phyloP scores from a whole-genome alignment of 192 early-diverging fungal species.

The Backusella parvicylindrica region DNA sequence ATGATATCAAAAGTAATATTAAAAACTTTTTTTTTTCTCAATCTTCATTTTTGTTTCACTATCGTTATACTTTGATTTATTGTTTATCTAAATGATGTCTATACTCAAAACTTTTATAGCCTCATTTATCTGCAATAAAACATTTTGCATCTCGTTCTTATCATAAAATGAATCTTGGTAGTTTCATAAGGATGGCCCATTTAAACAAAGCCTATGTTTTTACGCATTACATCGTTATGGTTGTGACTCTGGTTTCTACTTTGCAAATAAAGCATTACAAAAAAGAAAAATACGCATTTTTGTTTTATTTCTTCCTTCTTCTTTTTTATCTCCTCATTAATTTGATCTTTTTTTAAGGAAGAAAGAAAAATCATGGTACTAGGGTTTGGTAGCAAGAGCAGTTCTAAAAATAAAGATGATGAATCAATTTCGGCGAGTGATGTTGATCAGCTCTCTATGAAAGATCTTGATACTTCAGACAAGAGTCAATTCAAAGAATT shows the following conservation, averaged over 20 bases:
- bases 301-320: not conserved
- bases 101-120: too few species aligned
- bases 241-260: not conserved
- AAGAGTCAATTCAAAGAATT: conserved; percentile 46
- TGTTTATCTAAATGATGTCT: too few species aligned
- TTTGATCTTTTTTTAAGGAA: not conserved
- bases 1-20: too few species aligned
- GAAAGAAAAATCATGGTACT: not conserved
- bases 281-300: not conserved
- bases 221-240: not conserved
- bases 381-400: not conserved
- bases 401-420: conserved; percentile 1
- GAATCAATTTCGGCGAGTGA: conserved; percentile 18
- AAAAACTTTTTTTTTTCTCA: too few species aligned
- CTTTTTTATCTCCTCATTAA: not conserved
- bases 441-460: conserved; percentile 29
- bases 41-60: too few species aligned
- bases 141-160: not conserved
- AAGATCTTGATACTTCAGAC: conserved; percentile 22
- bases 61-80: too few species aligned
- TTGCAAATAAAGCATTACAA: not conserved
- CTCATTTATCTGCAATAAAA: too few species aligned
- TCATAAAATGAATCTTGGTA: not conserved
- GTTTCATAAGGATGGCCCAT: not conserved
- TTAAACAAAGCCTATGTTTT: not conserved